phyloP scores from a whole-genome alignment of 2,329 filamentous ascomycete genomes.

The Fusarium burgessii region DNA sequence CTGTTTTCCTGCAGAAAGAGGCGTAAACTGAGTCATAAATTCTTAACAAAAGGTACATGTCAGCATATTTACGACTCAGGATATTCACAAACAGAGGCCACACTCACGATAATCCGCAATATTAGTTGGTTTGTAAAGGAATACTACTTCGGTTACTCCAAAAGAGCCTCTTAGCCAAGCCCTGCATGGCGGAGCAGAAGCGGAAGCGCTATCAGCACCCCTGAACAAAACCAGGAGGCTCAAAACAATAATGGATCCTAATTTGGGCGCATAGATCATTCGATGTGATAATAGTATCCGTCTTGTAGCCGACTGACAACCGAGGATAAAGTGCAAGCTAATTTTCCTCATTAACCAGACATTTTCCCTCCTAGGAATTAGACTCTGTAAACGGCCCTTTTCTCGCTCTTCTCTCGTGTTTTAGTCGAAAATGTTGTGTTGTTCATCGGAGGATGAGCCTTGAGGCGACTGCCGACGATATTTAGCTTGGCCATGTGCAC shows the following conservation, averaged over 20 bases:
- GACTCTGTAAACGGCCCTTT: slow-evolving; percentile 20
- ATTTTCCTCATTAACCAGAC: slow-evolving; percentile 30
- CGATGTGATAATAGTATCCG: slow-evolving; percentile 13
- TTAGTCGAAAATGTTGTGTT: not conserved
- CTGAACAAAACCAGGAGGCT: slow-evolving; percentile 22
- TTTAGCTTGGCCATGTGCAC: slow-evolving; percentile 24
- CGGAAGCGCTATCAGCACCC: slow-evolving; percentile 24
- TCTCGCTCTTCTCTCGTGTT: slow-evolving; percentile 7
- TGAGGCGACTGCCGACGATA: slow-evolving; percentile 16
- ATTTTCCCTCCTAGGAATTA: not conserved
- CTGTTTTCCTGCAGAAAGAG: not conserved
- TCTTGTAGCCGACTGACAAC: slow-evolving; percentile 40
- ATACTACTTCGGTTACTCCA: not conserved
- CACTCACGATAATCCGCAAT: too few species aligned
- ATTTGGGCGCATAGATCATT: slow-evolving; percentile 17
- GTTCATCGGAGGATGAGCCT: not conserved
- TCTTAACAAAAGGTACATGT: not conserved
- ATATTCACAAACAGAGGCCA: not conserved
- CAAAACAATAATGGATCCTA: not conserved
- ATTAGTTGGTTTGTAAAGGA: not conserved
- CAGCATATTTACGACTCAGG: not conserved
- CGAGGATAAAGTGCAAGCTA: slow-evolving; percentile 41
- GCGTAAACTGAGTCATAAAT: slow-evolving; percentile 2
- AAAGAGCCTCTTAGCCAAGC: slow-evolving; percentile 37
- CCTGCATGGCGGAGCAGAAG: not conserved